Evolutionary conservation across 371 early-diverging fungal species (phyloP).

Genomic region (Capillidium heterosporum): DNA sequence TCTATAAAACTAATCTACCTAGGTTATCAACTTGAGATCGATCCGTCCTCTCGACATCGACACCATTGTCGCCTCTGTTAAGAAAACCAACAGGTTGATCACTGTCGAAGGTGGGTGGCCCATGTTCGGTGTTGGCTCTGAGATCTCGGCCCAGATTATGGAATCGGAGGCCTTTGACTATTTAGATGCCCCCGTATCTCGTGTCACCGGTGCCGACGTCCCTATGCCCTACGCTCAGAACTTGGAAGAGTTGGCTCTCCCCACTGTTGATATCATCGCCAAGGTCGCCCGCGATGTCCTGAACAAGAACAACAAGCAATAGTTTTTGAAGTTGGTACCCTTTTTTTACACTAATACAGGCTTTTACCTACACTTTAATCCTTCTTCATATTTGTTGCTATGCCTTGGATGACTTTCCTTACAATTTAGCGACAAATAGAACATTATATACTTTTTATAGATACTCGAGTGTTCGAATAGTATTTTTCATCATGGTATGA

Average conservation of each 20-base stretch:
- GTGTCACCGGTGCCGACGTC: constrained; percentile 94
- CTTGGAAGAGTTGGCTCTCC: constrained; percentile 83
- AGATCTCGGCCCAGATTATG: constrained; percentile 92
- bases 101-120: constrained; percentile 98
- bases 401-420: no score
- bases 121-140: constrained; percentile 90
- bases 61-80: constrained; percentile 80
- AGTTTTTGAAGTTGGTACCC: not conserved
- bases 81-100: constrained; percentile 95
- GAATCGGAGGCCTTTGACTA: constrained; percentile 91
- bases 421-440: no score
- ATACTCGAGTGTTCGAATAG: no score
- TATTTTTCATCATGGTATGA: no score
- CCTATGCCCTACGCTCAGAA: constrained; percentile 98
- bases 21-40: constrained; percentile 95
- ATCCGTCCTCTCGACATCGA: constrained; percentile 95
- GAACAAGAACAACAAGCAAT: not conserved
- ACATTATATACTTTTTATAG: no score
- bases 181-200: constrained; percentile 87
- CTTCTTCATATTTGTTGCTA: no score
- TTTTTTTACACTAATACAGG: no score
- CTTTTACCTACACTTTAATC: no score
- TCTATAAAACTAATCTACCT: constrained; percentile 9
- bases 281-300: constrained; percentile 39
- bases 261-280: constrained; percentile 69